Percentiles rank a stretch among this genome's conserved stretches.
These are phyloP conservation scores for Leishmania aethiopica DNA, from an alignment of 208 protist species.

Conservation along the genomic window DNA sequence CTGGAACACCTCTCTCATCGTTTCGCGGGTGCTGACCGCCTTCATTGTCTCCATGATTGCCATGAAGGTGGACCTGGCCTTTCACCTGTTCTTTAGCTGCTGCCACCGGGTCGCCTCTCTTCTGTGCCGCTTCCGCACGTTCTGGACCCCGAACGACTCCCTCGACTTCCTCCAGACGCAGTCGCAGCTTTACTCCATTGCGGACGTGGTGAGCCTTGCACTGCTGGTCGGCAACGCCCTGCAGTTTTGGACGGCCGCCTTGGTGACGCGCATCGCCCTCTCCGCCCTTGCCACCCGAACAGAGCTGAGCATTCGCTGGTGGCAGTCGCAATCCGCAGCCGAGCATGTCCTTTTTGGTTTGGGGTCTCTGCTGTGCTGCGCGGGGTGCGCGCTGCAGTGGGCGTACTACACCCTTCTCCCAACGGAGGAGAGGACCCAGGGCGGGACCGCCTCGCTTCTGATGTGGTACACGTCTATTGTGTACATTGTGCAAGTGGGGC, in stretches of 20 bases:
- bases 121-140: conserved; percentile 9
- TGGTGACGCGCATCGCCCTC: conserved; percentile 35
- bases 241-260: conserved; percentile 31
- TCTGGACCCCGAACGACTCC: conserved; percentile 13
- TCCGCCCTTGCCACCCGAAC: conserved; percentile 32
- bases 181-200: conserved; percentile 29
- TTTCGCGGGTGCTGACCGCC: conserved; percentile 29
- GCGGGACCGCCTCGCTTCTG: conserved; percentile 23
- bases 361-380: conserved; percentile 10
- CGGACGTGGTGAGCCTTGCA: conserved; percentile 18
- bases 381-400: conserved; percentile 56
- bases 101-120: conserved; percentile 16
- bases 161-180: conserved; percentile 18
- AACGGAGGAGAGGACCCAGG: conserved; percentile 6
- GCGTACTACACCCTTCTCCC: conserved; percentile 59
- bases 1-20: conserved; percentile 52
- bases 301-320: conserved; percentile 32
- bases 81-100: conserved; percentile 27
- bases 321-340: conserved; percentile 24
- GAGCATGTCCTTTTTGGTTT: conserved; percentile 14
- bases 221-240: conserved; percentile 38
- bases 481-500: conserved; percentile 33
- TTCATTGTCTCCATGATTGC: conserved; percentile 28
- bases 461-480: conserved; percentile 59
- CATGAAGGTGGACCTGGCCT: conserved; percentile 21